These are phyloP conservation scores for Alisma plantagoaquatica DNA, from an alignment of 106 monocot genomes.

Conservation along the genomic window DNA sequence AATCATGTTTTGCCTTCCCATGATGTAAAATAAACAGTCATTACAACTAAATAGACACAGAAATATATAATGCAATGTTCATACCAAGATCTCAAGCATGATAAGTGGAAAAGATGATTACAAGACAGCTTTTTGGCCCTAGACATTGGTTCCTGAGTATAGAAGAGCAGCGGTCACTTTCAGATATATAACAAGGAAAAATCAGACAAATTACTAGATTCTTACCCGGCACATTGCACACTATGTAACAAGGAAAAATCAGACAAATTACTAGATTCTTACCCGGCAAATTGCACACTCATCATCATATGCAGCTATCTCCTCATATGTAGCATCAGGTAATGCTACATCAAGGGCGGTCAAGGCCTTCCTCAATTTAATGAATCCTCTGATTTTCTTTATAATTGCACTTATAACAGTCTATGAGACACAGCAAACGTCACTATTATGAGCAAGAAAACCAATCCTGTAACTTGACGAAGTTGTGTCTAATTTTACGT, in stretches of 20 bases:
- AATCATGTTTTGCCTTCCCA: too few relatives aligned
- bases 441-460: background rate
- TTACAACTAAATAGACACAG: background rate
- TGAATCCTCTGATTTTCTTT: conserved; percentile 60
- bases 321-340: conserved; percentile 87
- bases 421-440: conserved; percentile 18
- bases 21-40: too few relatives aligned
- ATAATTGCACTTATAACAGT: conserved; percentile 54
- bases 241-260: background rate
- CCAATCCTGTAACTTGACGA: too few relatives aligned
- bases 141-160: conserved; percentile 83
- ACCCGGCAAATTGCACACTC: conserved; percentile 99
- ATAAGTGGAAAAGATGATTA: conserved; percentile 92
- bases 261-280: conserved; percentile 12
- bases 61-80: background rate
- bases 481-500: too few relatives aligned
- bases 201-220: background rate
- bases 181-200: background rate
- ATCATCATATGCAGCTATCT: conserved; percentile 72
- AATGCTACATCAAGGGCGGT: conserved; percentile 73
- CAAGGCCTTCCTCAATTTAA: conserved; percentile 71
- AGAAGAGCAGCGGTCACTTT: conserved; percentile 4
- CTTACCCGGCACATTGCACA: background rate
- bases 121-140: conserved; percentile 89
- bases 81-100: conserved; percentile 97